These are phyloP conservation scores for Colletotrichum sp. DNA, from an alignment of 2,329 filamentous ascomycete species.

Conservation along the genomic window DNA sequence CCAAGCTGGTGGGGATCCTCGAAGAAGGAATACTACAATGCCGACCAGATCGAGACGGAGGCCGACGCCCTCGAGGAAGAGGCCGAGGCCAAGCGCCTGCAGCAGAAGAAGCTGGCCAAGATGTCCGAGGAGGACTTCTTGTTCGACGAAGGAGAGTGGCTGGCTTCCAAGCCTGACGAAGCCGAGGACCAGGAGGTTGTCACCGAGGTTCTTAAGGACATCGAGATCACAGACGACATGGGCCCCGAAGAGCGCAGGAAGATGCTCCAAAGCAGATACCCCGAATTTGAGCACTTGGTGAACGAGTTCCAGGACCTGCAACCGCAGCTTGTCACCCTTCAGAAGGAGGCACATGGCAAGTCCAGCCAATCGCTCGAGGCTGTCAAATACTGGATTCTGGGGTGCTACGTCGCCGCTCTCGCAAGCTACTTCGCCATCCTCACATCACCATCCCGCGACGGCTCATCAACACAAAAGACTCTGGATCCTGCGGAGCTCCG, in stretches of 20 bases:
- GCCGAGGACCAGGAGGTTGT: conserved; percentile 66
- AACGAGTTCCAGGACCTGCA: conserved; percentile 81
- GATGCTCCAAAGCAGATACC: conserved; percentile 81
- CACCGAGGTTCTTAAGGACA: conserved; percentile 83
- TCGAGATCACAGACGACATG: conserved; percentile 84
- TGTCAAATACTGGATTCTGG: conserved; percentile 79
- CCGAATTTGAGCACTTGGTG: conserved; percentile 87
- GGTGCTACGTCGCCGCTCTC: conserved; percentile 84
- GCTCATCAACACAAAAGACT: conserved; percentile 57
- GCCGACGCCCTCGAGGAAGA: conserved; percentile 86
- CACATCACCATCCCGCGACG: conserved; percentile 76
- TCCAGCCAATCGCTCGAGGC: conserved; percentile 60
- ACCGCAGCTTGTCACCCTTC: conserved; percentile 63
- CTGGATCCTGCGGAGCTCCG: conserved; percentile 80
- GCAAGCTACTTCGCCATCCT: conserved; percentile 95
- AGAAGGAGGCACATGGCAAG: conserved; percentile 60
- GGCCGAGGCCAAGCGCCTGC: conserved; percentile 83
- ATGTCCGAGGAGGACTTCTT: conserved; percentile 94
- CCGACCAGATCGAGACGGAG: conserved; percentile 73
- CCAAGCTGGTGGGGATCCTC: conserved; percentile 85
- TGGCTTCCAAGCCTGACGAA: conserved; percentile 58
- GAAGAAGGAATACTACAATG: conserved; percentile 91
- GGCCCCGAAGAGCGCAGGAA: conserved; percentile 73
- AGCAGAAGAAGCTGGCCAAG: conserved; percentile 87
- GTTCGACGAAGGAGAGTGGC: conserved; percentile 90